A percentile compares a stretch with the other conserved stretches of the same genome.
These are phyloP conservation scores for Gastroboletus turbinatus DNA, from an alignment of 1,284 basidiomycete genomes.

Conservation along the genomic window DNA sequence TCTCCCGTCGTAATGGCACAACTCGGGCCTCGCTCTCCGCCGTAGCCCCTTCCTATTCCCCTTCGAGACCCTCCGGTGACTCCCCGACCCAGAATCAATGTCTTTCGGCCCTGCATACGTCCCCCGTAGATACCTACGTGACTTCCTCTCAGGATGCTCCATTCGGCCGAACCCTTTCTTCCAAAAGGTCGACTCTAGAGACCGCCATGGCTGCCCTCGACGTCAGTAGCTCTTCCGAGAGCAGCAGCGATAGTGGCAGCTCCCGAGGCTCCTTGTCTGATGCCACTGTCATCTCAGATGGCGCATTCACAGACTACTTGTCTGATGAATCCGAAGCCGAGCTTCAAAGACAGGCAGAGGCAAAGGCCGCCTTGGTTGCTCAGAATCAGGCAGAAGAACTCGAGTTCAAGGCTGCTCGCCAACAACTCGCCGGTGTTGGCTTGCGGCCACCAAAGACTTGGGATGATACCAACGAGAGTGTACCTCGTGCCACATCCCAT, in stretches of 20 bases:
- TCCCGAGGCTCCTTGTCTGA: slow-evolving; percentile 57
- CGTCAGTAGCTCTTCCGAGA: slow-evolving; percentile 37
- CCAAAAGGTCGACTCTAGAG: slow-evolving; percentile 37
- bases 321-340: slow-evolving; percentile 84
- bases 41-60: slow-evolving; percentile 34
- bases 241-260: slow-evolving; percentile 59
- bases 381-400: slow-evolving; percentile 75
- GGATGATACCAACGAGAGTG: slow-evolving; percentile 56
- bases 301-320: slow-evolving; percentile 80
- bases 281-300: slow-evolving; percentile 76
- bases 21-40: slow-evolving; percentile 52
- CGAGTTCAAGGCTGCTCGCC: slow-evolving; percentile 75
- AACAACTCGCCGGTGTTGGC: slow-evolving; percentile 70
- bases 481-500: slow-evolving; percentile 30
- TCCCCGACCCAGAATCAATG: slow-evolving; percentile 19
- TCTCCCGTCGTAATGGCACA: slow-evolving; percentile 45
- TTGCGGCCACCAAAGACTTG: slow-evolving; percentile 72
- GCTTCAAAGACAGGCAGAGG: slow-evolving; percentile 77
- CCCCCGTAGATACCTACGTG: slow-evolving; percentile 19
- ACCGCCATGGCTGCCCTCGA: slow-evolving; percentile 40
- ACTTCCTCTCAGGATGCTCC: slow-evolving; percentile 25
- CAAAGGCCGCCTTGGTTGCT: slow-evolving; percentile 68
- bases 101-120: slow-evolving; percentile 19
- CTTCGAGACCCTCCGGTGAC: slow-evolving; percentile 25
- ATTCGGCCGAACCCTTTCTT: slow-evolving; percentile 30